Percentiles rank a stretch among this genome's conserved stretches.
phyloP scores from a whole-genome alignment of 2,329 filamentous ascomycete species.

The Arthrobotrys sphaeroides region DNA sequence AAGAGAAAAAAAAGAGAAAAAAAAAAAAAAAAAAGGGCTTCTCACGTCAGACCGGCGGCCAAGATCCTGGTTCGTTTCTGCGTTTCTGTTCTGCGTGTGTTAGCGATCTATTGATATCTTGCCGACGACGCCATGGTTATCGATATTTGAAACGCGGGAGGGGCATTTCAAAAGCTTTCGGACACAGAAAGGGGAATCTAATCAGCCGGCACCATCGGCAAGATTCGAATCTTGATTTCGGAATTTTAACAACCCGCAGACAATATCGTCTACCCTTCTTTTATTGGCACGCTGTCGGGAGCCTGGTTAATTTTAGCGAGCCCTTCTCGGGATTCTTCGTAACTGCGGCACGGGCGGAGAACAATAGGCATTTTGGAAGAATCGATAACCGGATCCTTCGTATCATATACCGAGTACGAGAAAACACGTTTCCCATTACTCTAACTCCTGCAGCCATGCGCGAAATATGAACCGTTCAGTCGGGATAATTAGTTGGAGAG shows the following conservation, averaged over 20 bases:
- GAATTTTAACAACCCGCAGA: too few relatives aligned
- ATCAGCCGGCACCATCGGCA: too few relatives aligned
- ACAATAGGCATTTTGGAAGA: not conserved
- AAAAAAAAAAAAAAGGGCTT: not conserved
- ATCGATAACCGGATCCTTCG: not conserved
- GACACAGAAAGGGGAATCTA: too few relatives aligned
- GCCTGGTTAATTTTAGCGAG: too few relatives aligned
- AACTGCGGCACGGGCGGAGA: not conserved
- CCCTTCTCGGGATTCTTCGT: too few relatives aligned
- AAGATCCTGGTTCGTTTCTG: not conserved
- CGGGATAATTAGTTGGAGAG: not conserved
- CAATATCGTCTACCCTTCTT: too few relatives aligned
- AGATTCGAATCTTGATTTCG: too few relatives aligned
- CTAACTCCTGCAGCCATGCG: not conserved
- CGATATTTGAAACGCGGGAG: not conserved
- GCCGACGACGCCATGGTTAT: not conserved
- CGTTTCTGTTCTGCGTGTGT: conserved; percentile 2
- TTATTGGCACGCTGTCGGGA: too few relatives aligned
- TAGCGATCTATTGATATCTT: conserved; percentile 17
- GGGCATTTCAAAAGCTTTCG: too few relatives aligned
- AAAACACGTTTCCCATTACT: too few relatives aligned
- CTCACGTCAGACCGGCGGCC: conserved; percentile 10
- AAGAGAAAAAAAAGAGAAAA: too few relatives aligned
- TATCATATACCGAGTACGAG: not conserved
- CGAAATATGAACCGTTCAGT: not conserved